phyloP scores from a whole-genome alignment of 805 yeast genomes.

The Cephaloascus albidus region DNA sequence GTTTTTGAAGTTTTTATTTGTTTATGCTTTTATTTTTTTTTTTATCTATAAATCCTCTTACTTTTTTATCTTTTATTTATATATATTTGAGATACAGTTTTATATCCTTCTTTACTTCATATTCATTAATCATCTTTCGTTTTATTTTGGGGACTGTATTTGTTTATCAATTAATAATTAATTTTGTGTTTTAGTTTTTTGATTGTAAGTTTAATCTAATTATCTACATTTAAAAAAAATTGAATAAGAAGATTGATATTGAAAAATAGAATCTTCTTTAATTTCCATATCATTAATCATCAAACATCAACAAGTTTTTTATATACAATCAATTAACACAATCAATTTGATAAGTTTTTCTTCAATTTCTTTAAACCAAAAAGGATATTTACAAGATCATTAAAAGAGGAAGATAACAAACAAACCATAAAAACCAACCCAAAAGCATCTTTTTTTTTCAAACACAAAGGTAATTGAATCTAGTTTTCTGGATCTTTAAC shows the following conservation, averaged over 20 bases:
- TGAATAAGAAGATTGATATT: too few relatives aligned
- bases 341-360: neutral
- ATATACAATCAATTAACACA: neutral
- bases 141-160: neutral
- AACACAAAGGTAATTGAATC: too few relatives aligned
- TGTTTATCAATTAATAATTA: neutral
- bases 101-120: neutral
- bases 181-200: neutral
- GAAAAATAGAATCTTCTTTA: neutral
- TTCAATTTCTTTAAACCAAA: too few relatives aligned
- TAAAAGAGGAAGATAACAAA: too few relatives aligned
- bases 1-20: too few relatives aligned
- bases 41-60: too few relatives aligned
- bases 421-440: too few relatives aligned
- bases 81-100: neutral
- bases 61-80: neutral
- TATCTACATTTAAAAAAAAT: too few relatives aligned
- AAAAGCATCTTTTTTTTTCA: too few relatives aligned
- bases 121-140: neutral
- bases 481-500: constrained; percentile 42
- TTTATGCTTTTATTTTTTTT: too few relatives aligned
- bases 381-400: too few relatives aligned
- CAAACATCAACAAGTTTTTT: neutral
- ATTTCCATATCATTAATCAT: neutral
- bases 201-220: too few relatives aligned